Evolutionary conservation across 2,329 filamentous ascomycete genomes (phyloP).

Genomic region (Juglanconis sp.): DNA sequence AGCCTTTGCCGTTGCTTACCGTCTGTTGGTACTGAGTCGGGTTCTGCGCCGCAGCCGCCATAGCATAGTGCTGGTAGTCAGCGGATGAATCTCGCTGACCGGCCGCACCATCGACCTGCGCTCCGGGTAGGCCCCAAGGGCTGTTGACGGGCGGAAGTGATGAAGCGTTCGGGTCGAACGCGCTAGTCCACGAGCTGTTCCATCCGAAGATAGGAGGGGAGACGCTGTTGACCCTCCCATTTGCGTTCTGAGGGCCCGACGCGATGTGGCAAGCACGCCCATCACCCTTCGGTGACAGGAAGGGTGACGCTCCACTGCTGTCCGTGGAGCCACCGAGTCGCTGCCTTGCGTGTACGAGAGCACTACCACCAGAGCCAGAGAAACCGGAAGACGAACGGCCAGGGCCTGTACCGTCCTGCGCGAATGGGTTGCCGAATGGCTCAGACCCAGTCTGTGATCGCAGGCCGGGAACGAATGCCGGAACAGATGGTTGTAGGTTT

Average conservation of each 20-base stretch:
- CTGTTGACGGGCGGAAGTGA: conserved; percentile 32
- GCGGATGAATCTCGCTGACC: conserved; percentile 7
- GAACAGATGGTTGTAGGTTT: conserved; percentile 8
- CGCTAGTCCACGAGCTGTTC: conserved; percentile 24
- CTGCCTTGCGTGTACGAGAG: conserved; percentile 12
- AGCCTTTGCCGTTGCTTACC: conserved; percentile 19
- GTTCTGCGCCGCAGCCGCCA: neutral
- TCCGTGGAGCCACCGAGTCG: conserved; percentile 16
- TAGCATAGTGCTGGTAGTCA: conserved; percentile 3
- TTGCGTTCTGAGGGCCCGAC: neutral
- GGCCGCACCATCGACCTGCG: conserved; percentile 4
- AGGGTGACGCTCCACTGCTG: conserved; percentile 12
- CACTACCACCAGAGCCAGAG: neutral
- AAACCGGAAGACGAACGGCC: conserved; percentile 13
- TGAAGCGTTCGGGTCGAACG: conserved; percentile 25
- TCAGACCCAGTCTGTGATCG: conserved; percentile 7
- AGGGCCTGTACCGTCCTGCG: conserved; percentile 1
- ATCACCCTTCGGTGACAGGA: conserved; percentile 8
- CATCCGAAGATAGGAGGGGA: conserved; percentile 10
- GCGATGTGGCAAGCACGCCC: neutral
- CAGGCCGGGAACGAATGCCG: conserved; percentile 8
- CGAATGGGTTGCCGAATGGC: neutral
- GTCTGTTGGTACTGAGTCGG: conserved; percentile 5
- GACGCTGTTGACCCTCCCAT: conserved; percentile 2
- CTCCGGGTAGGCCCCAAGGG: conserved; percentile 26